Conservation (phyloP, 495 filamentous ascomycete genomes). For the Aspergillus baeticus region DNA sequence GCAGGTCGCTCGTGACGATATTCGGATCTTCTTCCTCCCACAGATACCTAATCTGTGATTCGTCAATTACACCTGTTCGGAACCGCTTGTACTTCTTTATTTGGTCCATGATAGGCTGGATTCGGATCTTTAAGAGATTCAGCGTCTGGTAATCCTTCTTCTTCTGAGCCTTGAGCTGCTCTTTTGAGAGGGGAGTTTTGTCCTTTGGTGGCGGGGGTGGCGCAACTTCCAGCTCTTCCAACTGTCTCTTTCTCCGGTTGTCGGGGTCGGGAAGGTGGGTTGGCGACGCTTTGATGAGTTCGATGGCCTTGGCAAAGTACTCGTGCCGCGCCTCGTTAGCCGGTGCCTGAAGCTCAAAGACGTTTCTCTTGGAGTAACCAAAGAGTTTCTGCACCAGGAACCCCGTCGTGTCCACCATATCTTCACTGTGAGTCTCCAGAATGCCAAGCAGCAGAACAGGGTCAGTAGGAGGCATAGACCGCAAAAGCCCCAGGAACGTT, state of each 20-base stretch:
- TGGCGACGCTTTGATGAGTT: slow-evolving; percentile 73
- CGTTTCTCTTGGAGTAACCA: slow-evolving; percentile 76
- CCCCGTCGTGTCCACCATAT: slow-evolving; percentile 52
- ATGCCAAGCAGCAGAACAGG: slow-evolving; percentile 84
- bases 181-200: slow-evolving; percentile 57
- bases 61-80: slow-evolving; percentile 72
- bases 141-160: slow-evolving; percentile 75
- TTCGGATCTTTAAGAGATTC: slow-evolving; percentile 79
- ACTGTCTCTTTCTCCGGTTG: slow-evolving; percentile 78
- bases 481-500: slow-evolving; percentile 76
- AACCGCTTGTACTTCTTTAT: slow-evolving; percentile 87
- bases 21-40: slow-evolving; percentile 81
- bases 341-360: slow-evolving; percentile 66
- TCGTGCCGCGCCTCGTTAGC: slow-evolving; percentile 61
- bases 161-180: slow-evolving; percentile 76
- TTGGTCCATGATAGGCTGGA: slow-evolving; percentile 94
- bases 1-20: slow-evolving; percentile 73
- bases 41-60: slow-evolving; percentile 70
- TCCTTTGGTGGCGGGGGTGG: slow-evolving; percentile 66
- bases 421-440: slow-evolving; percentile 60
- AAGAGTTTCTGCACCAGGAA: slow-evolving; percentile 81
- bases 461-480: slow-evolving; percentile 78
- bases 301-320: slow-evolving; percentile 72
- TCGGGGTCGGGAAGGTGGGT: slow-evolving; percentile 81
- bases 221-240: slow-evolving; percentile 74